phyloP scores from a whole-genome alignment of 139 green algal genomes.

The Tetraselmis chui region DNA sequence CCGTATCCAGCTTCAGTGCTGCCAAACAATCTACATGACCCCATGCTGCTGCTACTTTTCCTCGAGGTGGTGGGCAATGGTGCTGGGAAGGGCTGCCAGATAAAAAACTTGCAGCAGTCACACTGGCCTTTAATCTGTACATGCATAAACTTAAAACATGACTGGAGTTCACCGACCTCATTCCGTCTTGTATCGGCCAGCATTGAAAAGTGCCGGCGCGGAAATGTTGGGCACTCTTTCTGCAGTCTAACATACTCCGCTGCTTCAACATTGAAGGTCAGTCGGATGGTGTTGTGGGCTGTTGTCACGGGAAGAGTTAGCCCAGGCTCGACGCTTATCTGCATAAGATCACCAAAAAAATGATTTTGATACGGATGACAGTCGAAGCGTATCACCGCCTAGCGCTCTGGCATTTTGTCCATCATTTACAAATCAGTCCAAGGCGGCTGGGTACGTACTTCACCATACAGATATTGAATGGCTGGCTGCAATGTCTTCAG shows the following conservation, averaged over 20 bases:
- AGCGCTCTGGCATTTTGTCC: too few relatives aligned
- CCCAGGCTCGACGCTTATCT: constrained; percentile 29
- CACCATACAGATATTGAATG: constrained; percentile 64
- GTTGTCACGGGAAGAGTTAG: constrained; percentile 40
- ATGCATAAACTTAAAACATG: too few relatives aligned
- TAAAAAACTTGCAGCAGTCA: too few relatives aligned
- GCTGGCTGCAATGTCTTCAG: constrained; percentile 44
- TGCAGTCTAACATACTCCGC: constrained; percentile 53
- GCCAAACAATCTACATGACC: too few relatives aligned
- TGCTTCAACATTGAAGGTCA: constrained; percentile 53
- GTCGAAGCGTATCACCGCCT: too few relatives aligned
- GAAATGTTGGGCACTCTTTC: constrained; percentile 54
- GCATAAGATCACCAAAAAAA: not conserved
- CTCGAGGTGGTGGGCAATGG: too few relatives aligned
- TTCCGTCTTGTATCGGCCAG: constrained; percentile 36
- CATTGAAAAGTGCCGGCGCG: constrained; percentile 49
- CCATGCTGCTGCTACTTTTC: too few relatives aligned
- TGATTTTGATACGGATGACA: not conserved
- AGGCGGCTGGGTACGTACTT: too few relatives aligned
- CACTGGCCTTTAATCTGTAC: too few relatives aligned
- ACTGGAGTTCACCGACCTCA: constrained; percentile 26
- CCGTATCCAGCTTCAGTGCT: too few relatives aligned
- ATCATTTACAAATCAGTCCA: too few relatives aligned
- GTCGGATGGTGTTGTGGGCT: constrained; percentile 62
- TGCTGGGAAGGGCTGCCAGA: too few relatives aligned